Evolutionary conservation across 306 rosid species (phyloP).

Genomic region (Ormosia semicastrata): DNA sequence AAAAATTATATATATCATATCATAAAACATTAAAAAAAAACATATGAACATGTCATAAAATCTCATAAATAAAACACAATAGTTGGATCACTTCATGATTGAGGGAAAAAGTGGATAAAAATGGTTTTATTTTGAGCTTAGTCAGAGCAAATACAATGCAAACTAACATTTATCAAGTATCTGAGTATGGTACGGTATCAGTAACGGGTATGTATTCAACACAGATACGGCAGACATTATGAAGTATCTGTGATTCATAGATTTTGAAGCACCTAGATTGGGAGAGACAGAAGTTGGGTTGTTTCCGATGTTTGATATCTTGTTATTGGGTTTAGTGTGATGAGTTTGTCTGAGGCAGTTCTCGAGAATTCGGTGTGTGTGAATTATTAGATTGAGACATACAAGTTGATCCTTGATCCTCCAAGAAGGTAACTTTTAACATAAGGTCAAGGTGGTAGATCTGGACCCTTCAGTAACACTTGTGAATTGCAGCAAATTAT

Average conservation of each 20-base stretch:
- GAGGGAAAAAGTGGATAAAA: too few relatives aligned
- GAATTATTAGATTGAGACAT: neutral
- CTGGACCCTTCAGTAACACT: neutral
- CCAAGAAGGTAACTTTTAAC: neutral
- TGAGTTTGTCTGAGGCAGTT: neutral
- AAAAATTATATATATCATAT: too few relatives aligned
- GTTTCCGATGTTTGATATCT: neutral
- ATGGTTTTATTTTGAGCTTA: too few relatives aligned
- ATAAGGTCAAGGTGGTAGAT: neutral
- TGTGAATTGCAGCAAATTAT: neutral
- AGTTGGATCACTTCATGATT: too few relatives aligned
- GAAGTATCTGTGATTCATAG: neutral
- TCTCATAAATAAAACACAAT: too few relatives aligned
- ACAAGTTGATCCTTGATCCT: neutral
- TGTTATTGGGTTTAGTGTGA: slow-evolving; percentile 16
- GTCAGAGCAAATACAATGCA: too few relatives aligned
- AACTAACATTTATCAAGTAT: too few relatives aligned
- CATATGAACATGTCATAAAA: too few relatives aligned
- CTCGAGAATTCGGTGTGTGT: neutral
- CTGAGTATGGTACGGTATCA: too few relatives aligned
- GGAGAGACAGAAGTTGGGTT: neutral
- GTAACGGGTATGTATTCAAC: too few relatives aligned
- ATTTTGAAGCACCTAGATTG: slow-evolving; percentile 1
- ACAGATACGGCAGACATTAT: too few relatives aligned
- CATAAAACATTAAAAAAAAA: too few relatives aligned